Conservation (phyloP, 2,329 filamentous ascomycete species). For the Aurifilum marmelostoma region DNA sequence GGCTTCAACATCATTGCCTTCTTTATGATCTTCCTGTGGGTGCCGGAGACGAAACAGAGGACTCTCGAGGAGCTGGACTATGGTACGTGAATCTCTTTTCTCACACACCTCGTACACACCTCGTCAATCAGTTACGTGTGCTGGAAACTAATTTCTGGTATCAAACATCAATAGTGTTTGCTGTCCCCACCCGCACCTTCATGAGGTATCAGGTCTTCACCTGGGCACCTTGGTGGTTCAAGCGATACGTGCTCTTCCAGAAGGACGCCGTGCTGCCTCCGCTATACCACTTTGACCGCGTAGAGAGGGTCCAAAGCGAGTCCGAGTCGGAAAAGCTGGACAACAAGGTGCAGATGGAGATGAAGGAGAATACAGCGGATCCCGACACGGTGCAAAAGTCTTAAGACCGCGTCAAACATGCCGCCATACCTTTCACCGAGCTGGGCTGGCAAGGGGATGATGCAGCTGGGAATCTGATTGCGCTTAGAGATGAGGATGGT, state of each 20-base stretch:
- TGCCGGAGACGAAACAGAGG: slow-evolving; percentile 61
- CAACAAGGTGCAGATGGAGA: slow-evolving; percentile 6
- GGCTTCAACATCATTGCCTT: slow-evolving; percentile 60
- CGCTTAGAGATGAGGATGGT: background rate
- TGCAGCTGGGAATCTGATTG: background rate
- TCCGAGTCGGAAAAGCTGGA: slow-evolving; percentile 17
- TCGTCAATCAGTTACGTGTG: too few relatives aligned
- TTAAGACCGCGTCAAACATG: background rate
- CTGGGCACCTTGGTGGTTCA: slow-evolving; percentile 63
- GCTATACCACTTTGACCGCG: slow-evolving; percentile 45
- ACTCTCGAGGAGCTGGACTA: slow-evolving; percentile 60
- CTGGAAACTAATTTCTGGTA: background rate
- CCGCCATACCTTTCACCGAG: background rate
- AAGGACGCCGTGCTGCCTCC: slow-evolving; percentile 47
- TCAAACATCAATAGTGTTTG: slow-evolving; percentile 46
- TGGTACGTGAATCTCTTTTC: slow-evolving; percentile 10
- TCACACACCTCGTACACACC: background rate
- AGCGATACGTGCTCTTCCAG: slow-evolving; percentile 56
- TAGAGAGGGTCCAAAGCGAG: slow-evolving; percentile 9
- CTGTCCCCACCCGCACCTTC: slow-evolving; percentile 61
- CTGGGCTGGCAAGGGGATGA: background rate
- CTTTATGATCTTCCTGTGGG: slow-evolving; percentile 58
- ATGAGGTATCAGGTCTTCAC: slow-evolving; percentile 60
- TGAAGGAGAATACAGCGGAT: background rate
- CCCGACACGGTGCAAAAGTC: background rate